These are phyloP conservation scores for Thermochaetoides thermophila DNA, from an alignment of 495 filamentous ascomycete species.

Conservation along the genomic window DNA sequence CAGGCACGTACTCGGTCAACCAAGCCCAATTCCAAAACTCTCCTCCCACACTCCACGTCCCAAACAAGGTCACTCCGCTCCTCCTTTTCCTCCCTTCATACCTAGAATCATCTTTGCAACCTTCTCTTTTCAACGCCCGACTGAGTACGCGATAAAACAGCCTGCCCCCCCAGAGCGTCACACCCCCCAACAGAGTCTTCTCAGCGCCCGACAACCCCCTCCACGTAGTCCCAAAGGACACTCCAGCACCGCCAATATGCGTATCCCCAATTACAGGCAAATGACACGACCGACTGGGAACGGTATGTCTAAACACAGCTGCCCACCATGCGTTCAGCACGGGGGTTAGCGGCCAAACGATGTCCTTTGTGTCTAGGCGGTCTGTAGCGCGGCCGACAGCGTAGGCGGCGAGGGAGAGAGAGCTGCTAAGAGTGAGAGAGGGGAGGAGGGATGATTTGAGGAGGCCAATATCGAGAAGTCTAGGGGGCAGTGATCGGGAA, in stretches of 20 bases:
- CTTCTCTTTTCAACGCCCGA: conserved; percentile 16
- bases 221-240: conserved; percentile 29
- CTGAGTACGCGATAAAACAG: conserved; percentile 37
- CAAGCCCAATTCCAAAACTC: conserved; percentile 39
- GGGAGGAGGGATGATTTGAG: conserved; percentile 37
- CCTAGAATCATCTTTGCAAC: conserved; percentile 36
- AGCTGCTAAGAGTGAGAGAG: conserved; percentile 30
- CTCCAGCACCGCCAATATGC: conserved; percentile 10
- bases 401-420: conserved; percentile 33
- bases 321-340: conserved; percentile 45
- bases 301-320: conserved; percentile 35
- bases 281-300: too few relatives aligned
- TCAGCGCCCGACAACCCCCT: conserved; percentile 31
- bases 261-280: conserved; percentile 4
- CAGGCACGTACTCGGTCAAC: conserved; percentile 37
- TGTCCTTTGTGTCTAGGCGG: conserved; percentile 42
- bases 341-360: conserved; percentile 39
- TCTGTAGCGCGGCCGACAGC: conserved; percentile 30
- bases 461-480: conserved; percentile 27
- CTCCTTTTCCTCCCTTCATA: conserved; percentile 36
- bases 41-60: not conserved
- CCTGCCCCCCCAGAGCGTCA: conserved; percentile 40
- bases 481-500: conserved; percentile 18
- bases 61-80: conserved; percentile 1
- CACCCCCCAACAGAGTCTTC: conserved; percentile 35